Conservation (phyloP, 2,329 filamentous ascomycete genomes). For the Diaporthe helianthi region DNA sequence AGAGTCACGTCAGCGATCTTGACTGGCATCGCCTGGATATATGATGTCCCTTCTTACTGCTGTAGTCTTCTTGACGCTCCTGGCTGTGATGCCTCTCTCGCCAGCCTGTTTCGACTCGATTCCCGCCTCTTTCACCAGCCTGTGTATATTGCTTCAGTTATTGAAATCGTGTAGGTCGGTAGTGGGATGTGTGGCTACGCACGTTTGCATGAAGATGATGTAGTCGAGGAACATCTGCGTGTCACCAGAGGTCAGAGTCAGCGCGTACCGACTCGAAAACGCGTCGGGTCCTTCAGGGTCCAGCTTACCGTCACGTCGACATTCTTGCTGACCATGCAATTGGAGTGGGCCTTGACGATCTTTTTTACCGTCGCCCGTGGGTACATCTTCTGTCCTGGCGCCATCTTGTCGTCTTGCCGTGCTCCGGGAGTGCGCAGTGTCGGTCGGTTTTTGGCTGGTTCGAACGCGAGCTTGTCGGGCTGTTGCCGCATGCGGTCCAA, state of each 20-base stretch:
- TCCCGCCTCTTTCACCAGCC: constrained; percentile 79
- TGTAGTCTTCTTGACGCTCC: constrained; percentile 78
- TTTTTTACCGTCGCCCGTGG: constrained; percentile 86
- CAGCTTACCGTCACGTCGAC: constrained; percentile 78
- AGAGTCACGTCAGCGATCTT: not conserved
- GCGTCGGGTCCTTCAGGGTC: constrained; percentile 31
- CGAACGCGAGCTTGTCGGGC: not conserved
- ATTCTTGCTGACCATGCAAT: constrained; percentile 81
- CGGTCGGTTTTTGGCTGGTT: not conserved
- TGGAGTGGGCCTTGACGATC: constrained; percentile 88
- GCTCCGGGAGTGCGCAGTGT: constrained; percentile 8
- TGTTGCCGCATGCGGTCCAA: not conserved
- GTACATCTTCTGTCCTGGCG: constrained; percentile 75
- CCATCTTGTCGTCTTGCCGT: constrained; percentile 51
- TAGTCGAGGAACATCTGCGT: constrained; percentile 83
- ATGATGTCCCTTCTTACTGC: constrained; percentile 59
- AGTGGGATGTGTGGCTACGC: constrained; percentile 36
- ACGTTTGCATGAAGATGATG: constrained; percentile 78
- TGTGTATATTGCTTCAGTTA: constrained; percentile 44
- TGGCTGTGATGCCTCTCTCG: constrained; percentile 76
- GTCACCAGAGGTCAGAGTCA: constrained; percentile 31
- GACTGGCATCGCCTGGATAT: not conserved
- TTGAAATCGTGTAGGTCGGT: not conserved
- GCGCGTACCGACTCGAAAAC: constrained; percentile 40
- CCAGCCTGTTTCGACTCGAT: constrained; percentile 78